These are phyloP conservation scores for Phytophthora fragariaefolia DNA, from an alignment of 352 stramenopile species.

Conservation along the genomic window DNA sequence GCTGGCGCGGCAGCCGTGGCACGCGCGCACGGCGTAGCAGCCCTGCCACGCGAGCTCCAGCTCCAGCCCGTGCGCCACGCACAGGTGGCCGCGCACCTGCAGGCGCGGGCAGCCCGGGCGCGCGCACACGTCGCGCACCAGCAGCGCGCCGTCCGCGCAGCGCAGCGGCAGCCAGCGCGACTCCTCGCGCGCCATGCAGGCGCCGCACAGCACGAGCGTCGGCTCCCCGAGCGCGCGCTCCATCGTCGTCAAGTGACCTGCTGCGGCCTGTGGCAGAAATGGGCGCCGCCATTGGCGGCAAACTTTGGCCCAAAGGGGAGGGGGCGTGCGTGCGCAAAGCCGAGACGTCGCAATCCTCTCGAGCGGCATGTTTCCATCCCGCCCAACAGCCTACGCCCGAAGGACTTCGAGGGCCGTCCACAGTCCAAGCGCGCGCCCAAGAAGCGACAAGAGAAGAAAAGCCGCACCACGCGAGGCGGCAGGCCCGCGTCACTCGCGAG, in stretches of 20 bases:
- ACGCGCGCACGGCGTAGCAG: conserved; percentile 51
- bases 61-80: conserved; percentile 51
- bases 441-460: conserved; percentile 12
- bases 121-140: conserved; percentile 69
- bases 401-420: conserved; percentile 1
- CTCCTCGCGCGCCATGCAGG: conserved; percentile 46
- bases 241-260: conserved; percentile 31
- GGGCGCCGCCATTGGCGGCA: not conserved
- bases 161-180: conserved; percentile 40
- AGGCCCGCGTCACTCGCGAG: too few species aligned
- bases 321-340: conserved; percentile 18
- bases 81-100: conserved; percentile 65
- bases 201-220: conserved; percentile 65
- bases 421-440: conserved; percentile 20
- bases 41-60: conserved; percentile 59
- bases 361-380: conserved; percentile 19
- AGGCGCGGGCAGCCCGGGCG: conserved; percentile 52
- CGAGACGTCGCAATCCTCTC: conserved; percentile 22
- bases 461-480: not conserved
- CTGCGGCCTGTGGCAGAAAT: too few species aligned
- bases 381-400: conserved; percentile 1
- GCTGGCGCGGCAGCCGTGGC: conserved; percentile 56
- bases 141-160: conserved; percentile 41
- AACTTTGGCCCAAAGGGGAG: conserved; percentile 16
- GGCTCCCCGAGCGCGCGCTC: conserved; percentile 52